These are phyloP conservation scores for Luzula sylvatica DNA, from an alignment of 176 grass and related monocot genomes.

Conservation along the genomic window DNA sequence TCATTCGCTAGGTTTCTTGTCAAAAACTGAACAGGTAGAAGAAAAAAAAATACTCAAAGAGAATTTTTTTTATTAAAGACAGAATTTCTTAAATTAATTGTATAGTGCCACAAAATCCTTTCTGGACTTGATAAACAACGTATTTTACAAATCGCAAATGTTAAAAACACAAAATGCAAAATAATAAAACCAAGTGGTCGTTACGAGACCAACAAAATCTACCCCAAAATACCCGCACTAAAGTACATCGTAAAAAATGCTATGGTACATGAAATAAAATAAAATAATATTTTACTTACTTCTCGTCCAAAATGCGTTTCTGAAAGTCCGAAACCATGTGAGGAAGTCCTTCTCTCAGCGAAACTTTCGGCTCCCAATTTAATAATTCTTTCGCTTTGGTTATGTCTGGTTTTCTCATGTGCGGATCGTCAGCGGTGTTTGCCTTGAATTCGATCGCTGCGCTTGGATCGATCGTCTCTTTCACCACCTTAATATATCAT, in stretches of 20 bases:
- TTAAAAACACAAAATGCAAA: slow-evolving; percentile 27
- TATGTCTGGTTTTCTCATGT: slow-evolving; percentile 97
- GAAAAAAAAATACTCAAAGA: no score
- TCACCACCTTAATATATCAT: slow-evolving; percentile 46
- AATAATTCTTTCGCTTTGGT: slow-evolving; percentile 72
- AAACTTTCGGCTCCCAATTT: slow-evolving; percentile 79
- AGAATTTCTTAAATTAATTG: no score
- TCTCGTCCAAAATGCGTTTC: slow-evolving; percentile 64
- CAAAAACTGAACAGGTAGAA: no score
- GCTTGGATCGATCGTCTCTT: slow-evolving; percentile 74
- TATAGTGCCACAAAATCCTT: slow-evolving; percentile 7
- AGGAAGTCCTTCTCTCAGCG: slow-evolving; percentile 67
- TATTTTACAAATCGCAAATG: slow-evolving; percentile 17
- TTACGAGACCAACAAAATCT: slow-evolving; percentile 10
- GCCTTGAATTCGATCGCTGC: slow-evolving; percentile 67
- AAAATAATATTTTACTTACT: slow-evolving; percentile 35
- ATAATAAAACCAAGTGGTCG: slow-evolving; percentile 14
- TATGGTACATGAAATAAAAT: slow-evolving; percentile 24
- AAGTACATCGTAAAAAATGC: slow-evolving; percentile 11
- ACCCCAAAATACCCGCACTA: background rate
- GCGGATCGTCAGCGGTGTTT: slow-evolving; percentile 87
- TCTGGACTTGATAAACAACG: slow-evolving; percentile 6
- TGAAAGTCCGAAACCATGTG: slow-evolving; percentile 83
- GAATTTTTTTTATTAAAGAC: no score
- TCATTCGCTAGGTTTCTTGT: no score